phyloP scores from a whole-genome alignment of 2,329 filamentous ascomycete genomes.

The Diaporthe aspalathi region DNA sequence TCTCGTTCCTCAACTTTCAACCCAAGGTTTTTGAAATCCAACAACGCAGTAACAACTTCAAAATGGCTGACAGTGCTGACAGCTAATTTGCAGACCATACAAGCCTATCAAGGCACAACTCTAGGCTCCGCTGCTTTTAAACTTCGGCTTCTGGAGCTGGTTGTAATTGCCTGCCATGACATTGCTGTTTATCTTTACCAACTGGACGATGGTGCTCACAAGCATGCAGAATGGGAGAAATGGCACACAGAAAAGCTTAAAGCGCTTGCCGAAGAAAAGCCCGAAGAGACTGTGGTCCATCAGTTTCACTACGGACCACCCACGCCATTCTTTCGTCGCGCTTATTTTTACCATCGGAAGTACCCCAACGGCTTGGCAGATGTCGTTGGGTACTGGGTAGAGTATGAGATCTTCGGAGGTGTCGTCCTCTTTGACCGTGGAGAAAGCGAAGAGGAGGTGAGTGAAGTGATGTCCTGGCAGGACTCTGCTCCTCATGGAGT shows the following conservation, averaged over 20 bases:
- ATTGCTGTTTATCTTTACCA: conserved; percentile 45
- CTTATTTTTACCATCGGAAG: conserved; percentile 45
- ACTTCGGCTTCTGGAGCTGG: conserved; percentile 48
- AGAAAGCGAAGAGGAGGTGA: conserved; percentile 21
- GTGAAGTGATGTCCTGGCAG: neutral
- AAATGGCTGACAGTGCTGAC: neutral
- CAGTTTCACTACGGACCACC: conserved; percentile 34
- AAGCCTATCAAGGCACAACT: conserved; percentile 42
- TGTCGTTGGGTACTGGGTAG: conserved; percentile 47
- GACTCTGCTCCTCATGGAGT: neutral
- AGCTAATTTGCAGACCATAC: conserved; percentile 43
- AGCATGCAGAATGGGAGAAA: conserved; percentile 40
- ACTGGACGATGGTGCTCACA: conserved; percentile 41
- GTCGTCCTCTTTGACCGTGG: conserved; percentile 42
- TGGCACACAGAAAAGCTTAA: neutral
- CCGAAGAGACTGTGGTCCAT: conserved; percentile 37
- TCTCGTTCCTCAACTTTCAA: neutral
- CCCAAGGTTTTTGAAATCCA: neutral
- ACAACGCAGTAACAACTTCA: neutral
- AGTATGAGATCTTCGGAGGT: conserved; percentile 46
- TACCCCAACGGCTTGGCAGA: conserved; percentile 48
- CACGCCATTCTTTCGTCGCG: conserved; percentile 46
- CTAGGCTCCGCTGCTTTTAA: conserved; percentile 45
- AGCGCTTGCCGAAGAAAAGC: conserved; percentile 42
- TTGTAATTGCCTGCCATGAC: conserved; percentile 46